Percentiles rank a stretch among this genome's conserved stretches.
Conservation (phyloP, 805 yeast species). For the Kodamaea laetipori region DNA sequence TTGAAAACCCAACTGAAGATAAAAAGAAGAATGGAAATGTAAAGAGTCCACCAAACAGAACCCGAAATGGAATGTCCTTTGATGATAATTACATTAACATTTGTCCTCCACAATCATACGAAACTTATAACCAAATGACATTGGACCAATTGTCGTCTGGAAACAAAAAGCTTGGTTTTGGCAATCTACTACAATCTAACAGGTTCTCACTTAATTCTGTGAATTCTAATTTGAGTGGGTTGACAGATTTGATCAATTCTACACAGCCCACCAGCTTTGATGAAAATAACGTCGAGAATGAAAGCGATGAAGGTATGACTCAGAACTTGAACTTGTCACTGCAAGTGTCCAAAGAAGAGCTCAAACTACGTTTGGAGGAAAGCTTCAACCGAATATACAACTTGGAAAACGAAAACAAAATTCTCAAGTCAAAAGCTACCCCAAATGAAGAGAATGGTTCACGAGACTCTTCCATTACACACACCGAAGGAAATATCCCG, state of each 20-base stretch:
- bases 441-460: too few relatives aligned
- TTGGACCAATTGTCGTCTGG: conserved; percentile 36
- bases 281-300: conserved; percentile 21
- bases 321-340: conserved; percentile 6
- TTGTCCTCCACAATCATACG: conserved; percentile 26
- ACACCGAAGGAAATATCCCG: neutral
- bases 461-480: neutral
- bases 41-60: neutral
- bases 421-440: conserved; percentile 18
- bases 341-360: conserved; percentile 34
- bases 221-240: conserved; percentile 51
- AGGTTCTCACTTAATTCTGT: conserved; percentile 55
- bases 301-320: conserved; percentile 5
- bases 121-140: conserved; percentile 38
- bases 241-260: conserved; percentile 49
- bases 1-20: conserved; percentile 30
- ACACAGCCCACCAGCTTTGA: conserved; percentile 43
- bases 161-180: conserved; percentile 13
- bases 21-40: neutral
- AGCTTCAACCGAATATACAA: conserved; percentile 40
- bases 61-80: conserved; percentile 15
- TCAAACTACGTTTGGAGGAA: conserved; percentile 39
- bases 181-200: conserved; percentile 18
- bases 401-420: conserved; percentile 31
- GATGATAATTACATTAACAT: conserved; percentile 33